phyloP scores from a whole-genome alignment of 108 stramenopile genomes.

The Pseudonitzschia multiseries region DNA sequence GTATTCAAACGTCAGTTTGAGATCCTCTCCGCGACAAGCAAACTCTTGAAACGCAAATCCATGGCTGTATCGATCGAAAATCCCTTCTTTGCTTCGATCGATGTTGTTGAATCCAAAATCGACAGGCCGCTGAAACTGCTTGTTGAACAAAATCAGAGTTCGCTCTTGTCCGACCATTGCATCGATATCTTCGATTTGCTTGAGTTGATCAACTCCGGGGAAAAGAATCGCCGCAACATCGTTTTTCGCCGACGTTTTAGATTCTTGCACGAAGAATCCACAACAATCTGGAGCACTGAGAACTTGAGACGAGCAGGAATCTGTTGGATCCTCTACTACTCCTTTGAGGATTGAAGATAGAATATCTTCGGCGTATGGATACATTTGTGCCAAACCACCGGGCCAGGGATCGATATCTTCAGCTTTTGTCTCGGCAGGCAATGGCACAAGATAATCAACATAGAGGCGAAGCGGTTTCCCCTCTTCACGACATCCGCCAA shows the following conservation, averaged over 20 bases:
- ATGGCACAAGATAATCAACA: slow-evolving; percentile 64
- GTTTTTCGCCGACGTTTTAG: slow-evolving; percentile 38
- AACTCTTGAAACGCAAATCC: slow-evolving; percentile 75
- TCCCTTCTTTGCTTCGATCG: slow-evolving; percentile 28
- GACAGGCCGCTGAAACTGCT: slow-evolving; percentile 56
- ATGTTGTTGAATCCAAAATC: slow-evolving; percentile 60
- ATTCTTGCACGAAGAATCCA: slow-evolving; percentile 67
- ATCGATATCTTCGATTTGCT: slow-evolving; percentile 54
- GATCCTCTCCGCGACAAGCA: slow-evolving; percentile 69
- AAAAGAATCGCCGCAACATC: slow-evolving; percentile 62
- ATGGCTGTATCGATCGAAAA: slow-evolving; percentile 50
- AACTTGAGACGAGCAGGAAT: slow-evolving; percentile 51
- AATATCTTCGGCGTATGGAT: slow-evolving; percentile 65
- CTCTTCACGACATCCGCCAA: slow-evolving; percentile 14
- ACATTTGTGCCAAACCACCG: slow-evolving; percentile 69
- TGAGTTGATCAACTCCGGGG: slow-evolving; percentile 57
- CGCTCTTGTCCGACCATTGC: slow-evolving; percentile 56
- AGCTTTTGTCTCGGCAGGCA: slow-evolving; percentile 58
- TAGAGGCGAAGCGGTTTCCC: slow-evolving; percentile 38
- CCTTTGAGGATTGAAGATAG: slow-evolving; percentile 49
- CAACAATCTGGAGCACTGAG: slow-evolving; percentile 59
- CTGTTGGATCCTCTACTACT: slow-evolving; percentile 40
- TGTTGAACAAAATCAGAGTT: slow-evolving; percentile 54
- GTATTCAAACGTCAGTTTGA: slow-evolving; percentile 60
- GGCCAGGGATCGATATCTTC: slow-evolving; percentile 76